These are phyloP conservation scores for Limnomonas spitsbergensis DNA, from an alignment of 139 green algal species.

Conservation along the genomic window DNA sequence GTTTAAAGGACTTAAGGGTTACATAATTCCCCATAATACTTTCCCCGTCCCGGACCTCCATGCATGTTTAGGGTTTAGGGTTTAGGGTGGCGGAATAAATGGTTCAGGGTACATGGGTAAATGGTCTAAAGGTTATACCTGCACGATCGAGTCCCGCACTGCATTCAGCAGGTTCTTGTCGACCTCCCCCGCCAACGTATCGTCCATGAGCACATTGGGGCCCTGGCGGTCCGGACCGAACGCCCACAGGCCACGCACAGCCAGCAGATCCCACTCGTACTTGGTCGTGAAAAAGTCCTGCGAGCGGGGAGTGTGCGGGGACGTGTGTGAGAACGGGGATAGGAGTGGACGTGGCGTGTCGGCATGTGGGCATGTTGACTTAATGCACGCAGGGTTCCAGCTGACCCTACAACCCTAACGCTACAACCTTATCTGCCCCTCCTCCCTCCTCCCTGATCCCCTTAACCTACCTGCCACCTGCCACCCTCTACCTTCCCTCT, in stretches of 20 bases:
- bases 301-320: constrained; percentile 8
- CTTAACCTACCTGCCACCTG: too few species aligned
- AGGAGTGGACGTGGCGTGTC: background rate
- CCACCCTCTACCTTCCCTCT: too few species aligned
- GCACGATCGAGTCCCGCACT: constrained; percentile 57
- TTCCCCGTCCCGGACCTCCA: too few species aligned
- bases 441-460: too few species aligned
- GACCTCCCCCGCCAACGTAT: constrained; percentile 87
- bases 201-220: constrained; percentile 92
- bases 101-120: too few species aligned
- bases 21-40: too few species aligned
- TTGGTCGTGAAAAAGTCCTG: constrained; percentile 78
- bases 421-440: too few species aligned
- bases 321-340: background rate
- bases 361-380: constrained; percentile 9
- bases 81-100: too few species aligned
- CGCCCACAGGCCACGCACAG: constrained; percentile 90
- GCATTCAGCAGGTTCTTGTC: constrained; percentile 87
- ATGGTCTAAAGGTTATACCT: too few species aligned
- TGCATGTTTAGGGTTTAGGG: too few species aligned
- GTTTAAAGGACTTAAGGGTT: too few species aligned
- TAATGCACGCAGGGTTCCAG: background rate
- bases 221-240: constrained; percentile 88
- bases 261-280: constrained; percentile 96
- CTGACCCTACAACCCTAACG: too few species aligned